Evolutionary conservation across 352 stramenopile species (phyloP).

Genomic region (Phytophthora pini): DNA sequence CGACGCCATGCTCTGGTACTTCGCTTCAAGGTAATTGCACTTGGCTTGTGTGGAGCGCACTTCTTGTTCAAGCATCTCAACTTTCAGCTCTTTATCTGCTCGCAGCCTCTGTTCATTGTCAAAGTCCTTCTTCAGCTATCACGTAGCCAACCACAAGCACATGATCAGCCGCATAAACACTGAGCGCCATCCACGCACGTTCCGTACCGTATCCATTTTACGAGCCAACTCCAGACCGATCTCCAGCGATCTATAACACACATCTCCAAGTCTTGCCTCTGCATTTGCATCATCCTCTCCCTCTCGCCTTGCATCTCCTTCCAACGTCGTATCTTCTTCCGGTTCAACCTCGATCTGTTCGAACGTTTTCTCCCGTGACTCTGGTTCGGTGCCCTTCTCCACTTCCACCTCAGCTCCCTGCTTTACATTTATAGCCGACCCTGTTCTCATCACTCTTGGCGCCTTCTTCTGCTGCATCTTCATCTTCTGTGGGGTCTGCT

Average conservation of each 20-base stretch:
- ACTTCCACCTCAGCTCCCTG: background rate
- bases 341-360: conserved; percentile 5
- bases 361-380: background rate
- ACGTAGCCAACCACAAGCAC: background rate
- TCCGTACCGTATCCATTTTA: conserved; percentile 43
- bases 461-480: conserved; percentile 21
- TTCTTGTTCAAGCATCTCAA: conserved; percentile 50
- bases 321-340: conserved; percentile 7
- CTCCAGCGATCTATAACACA: conserved; percentile 51
- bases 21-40: conserved; percentile 52
- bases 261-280: conserved; percentile 33
- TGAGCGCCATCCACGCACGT: background rate
- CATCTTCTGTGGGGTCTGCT: conserved; percentile 24
- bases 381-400: background rate
- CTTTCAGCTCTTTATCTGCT: conserved; percentile 41
- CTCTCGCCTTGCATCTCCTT: conserved; percentile 2
- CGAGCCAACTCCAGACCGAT: conserved; percentile 38
- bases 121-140: conserved; percentile 41
- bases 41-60: conserved; percentile 43
- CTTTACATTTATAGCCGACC: conserved; percentile 1
- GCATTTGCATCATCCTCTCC: conserved; percentile 4
- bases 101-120: conserved; percentile 37
- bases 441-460: conserved; percentile 2
- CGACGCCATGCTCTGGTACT: conserved; percentile 38
- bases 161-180: background rate